Percentiles rank a stretch among this genome's conserved stretches.
These are phyloP conservation scores for Mucor indicus DNA, from an alignment of 371 early-diverging fungal species.

Conservation along the genomic window DNA sequence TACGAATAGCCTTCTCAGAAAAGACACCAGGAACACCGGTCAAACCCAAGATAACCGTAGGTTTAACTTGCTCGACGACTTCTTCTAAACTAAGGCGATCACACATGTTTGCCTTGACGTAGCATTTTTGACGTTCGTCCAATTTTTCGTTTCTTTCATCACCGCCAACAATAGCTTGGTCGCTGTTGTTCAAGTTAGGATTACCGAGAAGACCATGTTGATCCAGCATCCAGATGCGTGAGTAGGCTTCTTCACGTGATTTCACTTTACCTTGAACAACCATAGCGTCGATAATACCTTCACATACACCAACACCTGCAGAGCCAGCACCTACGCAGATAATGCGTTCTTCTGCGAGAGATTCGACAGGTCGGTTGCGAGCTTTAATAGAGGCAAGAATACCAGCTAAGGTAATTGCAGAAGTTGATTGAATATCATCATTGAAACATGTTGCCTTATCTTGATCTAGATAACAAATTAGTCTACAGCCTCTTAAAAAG, in stretches of 20 bases:
- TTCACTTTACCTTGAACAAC: slow-evolving; percentile 56
- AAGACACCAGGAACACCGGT: slow-evolving; percentile 60
- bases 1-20: slow-evolving; percentile 50
- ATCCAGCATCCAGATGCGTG: slow-evolving; percentile 57
- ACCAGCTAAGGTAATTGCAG: slow-evolving; percentile 64
- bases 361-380: slow-evolving; percentile 41
- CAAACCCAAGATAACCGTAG: slow-evolving; percentile 61
- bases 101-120: slow-evolving; percentile 52
- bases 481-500: too few species aligned
- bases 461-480: slow-evolving; percentile 50
- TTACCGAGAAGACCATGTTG: slow-evolving; percentile 55
- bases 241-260: slow-evolving; percentile 56
- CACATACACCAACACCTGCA: slow-evolving; percentile 69
- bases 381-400: slow-evolving; percentile 59
- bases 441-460: slow-evolving; percentile 63
- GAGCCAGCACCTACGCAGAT: slow-evolving; percentile 68
- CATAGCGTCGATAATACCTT: slow-evolving; percentile 63
- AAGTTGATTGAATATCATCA: slow-evolving; percentile 69
- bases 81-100: slow-evolving; percentile 54
- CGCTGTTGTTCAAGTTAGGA: slow-evolving; percentile 35
- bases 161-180: background rate
- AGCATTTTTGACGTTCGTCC: slow-evolving; percentile 53
- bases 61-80: slow-evolving; percentile 57
- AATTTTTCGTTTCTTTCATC: slow-evolving; percentile 22
- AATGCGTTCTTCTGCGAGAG: slow-evolving; percentile 45